A percentile compares a stretch with the other conserved stretches of the same genome.
phyloP scores from a whole-genome alignment of 495 filamentous ascomycete genomes.

The Pseudotulostoma volvatum region DNA sequence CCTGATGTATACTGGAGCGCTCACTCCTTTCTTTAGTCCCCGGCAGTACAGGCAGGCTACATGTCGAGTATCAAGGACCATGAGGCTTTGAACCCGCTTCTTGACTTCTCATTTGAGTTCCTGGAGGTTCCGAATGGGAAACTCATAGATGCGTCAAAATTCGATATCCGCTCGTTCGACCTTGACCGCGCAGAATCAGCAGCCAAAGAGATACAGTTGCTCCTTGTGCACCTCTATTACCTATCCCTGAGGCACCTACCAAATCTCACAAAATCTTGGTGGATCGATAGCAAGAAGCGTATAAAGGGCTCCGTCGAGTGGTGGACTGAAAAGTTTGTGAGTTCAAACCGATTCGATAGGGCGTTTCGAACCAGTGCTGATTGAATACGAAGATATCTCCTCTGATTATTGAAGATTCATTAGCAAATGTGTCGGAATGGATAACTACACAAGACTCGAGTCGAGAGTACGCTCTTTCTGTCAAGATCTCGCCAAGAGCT shows the following conservation, averaged over 20 bases:
- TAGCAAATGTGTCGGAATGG: conserved; percentile 63
- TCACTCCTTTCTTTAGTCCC: conserved; percentile 31
- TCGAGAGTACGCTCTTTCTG: conserved; percentile 50
- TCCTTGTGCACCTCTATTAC: conserved; percentile 77
- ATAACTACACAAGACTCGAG: conserved; percentile 32
- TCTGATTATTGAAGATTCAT: conserved; percentile 51
- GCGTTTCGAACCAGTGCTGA: too few relatives aligned
- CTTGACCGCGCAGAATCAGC: conserved; percentile 38
- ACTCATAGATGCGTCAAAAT: conserved; percentile 48
- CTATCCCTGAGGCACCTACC: conserved; percentile 58
- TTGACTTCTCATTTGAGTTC: conserved; percentile 68
- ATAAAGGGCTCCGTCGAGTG: conserved; percentile 55
- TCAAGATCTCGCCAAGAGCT: conserved; percentile 53
- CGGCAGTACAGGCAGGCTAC: conserved; percentile 68
- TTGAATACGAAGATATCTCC: conserved; percentile 47
- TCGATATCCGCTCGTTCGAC: conserved; percentile 55
- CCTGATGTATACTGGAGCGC: conserved; percentile 10
- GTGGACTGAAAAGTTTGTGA: conserved; percentile 65
- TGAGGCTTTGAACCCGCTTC: conserved; percentile 46
- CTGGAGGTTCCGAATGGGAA: conserved; percentile 55
- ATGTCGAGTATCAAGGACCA: conserved; percentile 57
- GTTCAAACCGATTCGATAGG: too few relatives aligned
- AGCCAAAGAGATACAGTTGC: conserved; percentile 60
- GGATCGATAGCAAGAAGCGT: conserved; percentile 57
- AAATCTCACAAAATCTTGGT: conserved; percentile 73